Evolutionary conservation across 495 filamentous ascomycete genomes (phyloP).

Genomic region (Hapsidospora chrysogenum): DNA sequence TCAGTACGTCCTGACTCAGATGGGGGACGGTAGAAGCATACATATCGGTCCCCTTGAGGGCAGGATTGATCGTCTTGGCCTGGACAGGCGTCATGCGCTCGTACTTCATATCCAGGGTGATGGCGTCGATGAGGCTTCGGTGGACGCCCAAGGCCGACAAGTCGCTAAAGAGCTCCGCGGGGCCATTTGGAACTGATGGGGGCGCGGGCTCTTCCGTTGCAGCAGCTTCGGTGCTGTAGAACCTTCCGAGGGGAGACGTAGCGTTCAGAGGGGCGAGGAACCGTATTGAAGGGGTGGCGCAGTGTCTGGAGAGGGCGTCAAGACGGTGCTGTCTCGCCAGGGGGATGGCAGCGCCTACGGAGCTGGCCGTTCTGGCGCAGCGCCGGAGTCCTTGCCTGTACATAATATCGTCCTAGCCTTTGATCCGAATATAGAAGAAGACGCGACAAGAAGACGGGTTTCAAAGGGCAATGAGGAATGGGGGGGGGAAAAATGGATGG

Average conservation of each 20-base stretch:
- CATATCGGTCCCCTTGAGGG: slow-evolving; percentile 67
- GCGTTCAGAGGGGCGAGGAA: slow-evolving; percentile 1
- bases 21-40: slow-evolving; percentile 26
- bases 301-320: slow-evolving; percentile 1
- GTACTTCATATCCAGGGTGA: slow-evolving; percentile 59
- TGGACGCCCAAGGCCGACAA: slow-evolving; percentile 47
- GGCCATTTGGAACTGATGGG: slow-evolving; percentile 6
- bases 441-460: too few relatives aligned
- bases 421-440: too few relatives aligned
- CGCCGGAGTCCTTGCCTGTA: slow-evolving; percentile 1
- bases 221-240: slow-evolving; percentile 20
- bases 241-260: slow-evolving; percentile 5
- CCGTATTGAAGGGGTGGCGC: slow-evolving; percentile 2
- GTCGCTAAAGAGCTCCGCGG: slow-evolving; percentile 53
- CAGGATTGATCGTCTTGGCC: slow-evolving; percentile 58
- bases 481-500: too few relatives aligned
- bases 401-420: not conserved
- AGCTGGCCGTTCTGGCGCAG: slow-evolving; percentile 1
- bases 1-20: slow-evolving; percentile 5
- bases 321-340: slow-evolving; percentile 1
- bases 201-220: slow-evolving; percentile 1
- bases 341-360: not conserved
- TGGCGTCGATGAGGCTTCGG: slow-evolving; percentile 42
- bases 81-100: slow-evolving; percentile 92
- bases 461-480: too few relatives aligned